Percentiles rank a stretch among this genome's conserved stretches.
Evolutionary conservation across 768 basidiomycete genomes (phyloP).

Genomic region (Pulveroboletus ravenelii): DNA sequence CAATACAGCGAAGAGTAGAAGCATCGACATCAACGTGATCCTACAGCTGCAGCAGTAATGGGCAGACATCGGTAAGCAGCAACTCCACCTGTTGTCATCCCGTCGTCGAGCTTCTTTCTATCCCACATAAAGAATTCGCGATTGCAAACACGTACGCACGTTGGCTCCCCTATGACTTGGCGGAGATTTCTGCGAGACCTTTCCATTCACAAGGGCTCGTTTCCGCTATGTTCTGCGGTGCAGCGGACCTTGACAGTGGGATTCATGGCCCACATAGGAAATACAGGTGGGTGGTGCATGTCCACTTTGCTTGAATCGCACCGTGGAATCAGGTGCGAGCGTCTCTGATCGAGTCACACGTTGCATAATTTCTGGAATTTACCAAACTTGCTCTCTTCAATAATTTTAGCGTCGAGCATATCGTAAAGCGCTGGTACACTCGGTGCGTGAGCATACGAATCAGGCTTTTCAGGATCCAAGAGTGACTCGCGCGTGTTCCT

Average conservation of each 20-base stretch:
- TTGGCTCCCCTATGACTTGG: slow-evolving; percentile 15
- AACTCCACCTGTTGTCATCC: slow-evolving; percentile 7
- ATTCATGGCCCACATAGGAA: slow-evolving; percentile 18
- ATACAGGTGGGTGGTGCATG: slow-evolving; percentile 25
- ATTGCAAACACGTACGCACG: slow-evolving; percentile 18
- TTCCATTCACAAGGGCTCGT: slow-evolving; percentile 8
- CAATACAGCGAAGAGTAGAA: slow-evolving; percentile 22
- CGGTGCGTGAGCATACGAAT: slow-evolving; percentile 16
- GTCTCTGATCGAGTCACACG: slow-evolving; percentile 21
- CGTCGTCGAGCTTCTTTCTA: slow-evolving; percentile 13
- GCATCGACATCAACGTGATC: slow-evolving; percentile 27
- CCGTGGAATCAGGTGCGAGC: slow-evolving; percentile 9
- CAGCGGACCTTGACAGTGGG: slow-evolving; percentile 9
- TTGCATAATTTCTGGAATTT: slow-evolving; percentile 25
- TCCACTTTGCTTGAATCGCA: slow-evolving; percentile 9
- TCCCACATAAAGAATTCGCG: slow-evolving; percentile 21
- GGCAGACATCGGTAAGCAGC: slow-evolving; percentile 20
- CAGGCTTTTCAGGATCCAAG: slow-evolving; percentile 15
- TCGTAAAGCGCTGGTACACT: slow-evolving; percentile 18
- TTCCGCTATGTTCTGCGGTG: slow-evolving; percentile 22
- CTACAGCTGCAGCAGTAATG: slow-evolving; percentile 23
- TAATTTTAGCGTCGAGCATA: slow-evolving; percentile 11
- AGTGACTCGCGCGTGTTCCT: neutral
- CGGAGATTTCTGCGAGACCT: slow-evolving; percentile 20
- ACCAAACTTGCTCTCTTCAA: slow-evolving; percentile 2